Conservation (phyloP, 2,329 filamentous ascomycete genomes). For the Colletotrichum horii region DNA sequence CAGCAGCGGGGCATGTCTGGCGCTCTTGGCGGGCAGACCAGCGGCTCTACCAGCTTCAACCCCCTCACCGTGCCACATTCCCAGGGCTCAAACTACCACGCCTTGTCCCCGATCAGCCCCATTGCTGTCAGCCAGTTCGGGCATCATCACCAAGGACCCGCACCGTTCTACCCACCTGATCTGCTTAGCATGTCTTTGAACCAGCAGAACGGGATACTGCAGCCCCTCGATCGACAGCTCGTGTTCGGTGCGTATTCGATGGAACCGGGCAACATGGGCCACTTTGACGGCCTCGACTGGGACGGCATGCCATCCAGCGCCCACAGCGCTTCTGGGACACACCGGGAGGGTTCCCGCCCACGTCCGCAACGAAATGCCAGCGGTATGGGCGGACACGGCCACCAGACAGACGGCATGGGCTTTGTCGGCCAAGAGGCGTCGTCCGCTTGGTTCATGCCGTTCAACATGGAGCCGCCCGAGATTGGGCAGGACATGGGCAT, state of each 20-base stretch:
- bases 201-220: slow-evolving; percentile 60
- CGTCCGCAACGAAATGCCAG: slow-evolving; percentile 29
- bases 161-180: slow-evolving; percentile 54
- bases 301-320: slow-evolving; percentile 41
- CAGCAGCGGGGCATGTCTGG: slow-evolving; percentile 49
- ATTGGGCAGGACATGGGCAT: slow-evolving; percentile 53
- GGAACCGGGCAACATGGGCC: slow-evolving; percentile 45
- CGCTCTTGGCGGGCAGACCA: slow-evolving; percentile 45
- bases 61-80: slow-evolving; percentile 46
- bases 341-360: slow-evolving; percentile 17
- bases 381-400: slow-evolving; percentile 32
- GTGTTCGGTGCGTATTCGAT: slow-evolving; percentile 76
- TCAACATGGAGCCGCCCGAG: slow-evolving; percentile 83
- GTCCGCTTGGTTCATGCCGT: slow-evolving; percentile 90
- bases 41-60: slow-evolving; percentile 44
- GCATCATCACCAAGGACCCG: slow-evolving; percentile 39
- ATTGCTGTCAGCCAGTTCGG: slow-evolving; percentile 44
- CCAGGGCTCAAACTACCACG: slow-evolving; percentile 47
- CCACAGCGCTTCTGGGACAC: slow-evolving; percentile 29
- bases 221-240: slow-evolving; percentile 77
- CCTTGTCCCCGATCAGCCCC: slow-evolving; percentile 59
- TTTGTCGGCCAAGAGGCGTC: slow-evolving; percentile 49
- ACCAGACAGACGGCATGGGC: slow-evolving; percentile 20
- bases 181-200: slow-evolving; percentile 58
- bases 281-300: slow-evolving; percentile 50